A percentile compares a stretch with the other conserved stretches of the same genome.
phyloP scores from a whole-genome alignment of 2,329 filamentous ascomycete species.

The Proliferodiscus dingleyae region DNA sequence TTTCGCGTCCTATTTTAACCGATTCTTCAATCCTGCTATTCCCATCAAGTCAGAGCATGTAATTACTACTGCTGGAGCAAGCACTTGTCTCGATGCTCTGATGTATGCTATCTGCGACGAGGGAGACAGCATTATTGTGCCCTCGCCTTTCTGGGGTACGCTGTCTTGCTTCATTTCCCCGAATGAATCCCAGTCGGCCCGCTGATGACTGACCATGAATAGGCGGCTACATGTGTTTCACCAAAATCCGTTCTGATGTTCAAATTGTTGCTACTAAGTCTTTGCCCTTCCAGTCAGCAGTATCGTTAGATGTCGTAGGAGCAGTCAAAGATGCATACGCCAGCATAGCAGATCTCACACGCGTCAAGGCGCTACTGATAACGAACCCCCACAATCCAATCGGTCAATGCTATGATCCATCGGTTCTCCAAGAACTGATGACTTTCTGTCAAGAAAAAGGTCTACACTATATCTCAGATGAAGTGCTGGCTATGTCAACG shows the following conservation, averaged over 20 bases:
- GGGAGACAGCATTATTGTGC: neutral
- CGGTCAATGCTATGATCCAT: constrained; percentile 16
- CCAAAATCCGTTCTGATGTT: neutral
- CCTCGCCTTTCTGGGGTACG: neutral
- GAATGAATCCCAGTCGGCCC: no score
- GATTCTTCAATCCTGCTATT: neutral
- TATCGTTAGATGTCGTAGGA: neutral
- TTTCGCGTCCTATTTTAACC: neutral
- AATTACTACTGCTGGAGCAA: neutral
- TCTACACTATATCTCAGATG: neutral
- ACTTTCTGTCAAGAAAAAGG: constrained; percentile 31
- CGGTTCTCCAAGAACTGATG: constrained; percentile 30
- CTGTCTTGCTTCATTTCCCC: neutral
- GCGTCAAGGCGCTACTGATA: constrained; percentile 38
- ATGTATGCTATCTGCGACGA: neutral
- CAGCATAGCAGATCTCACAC: neutral
- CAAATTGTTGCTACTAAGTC: neutral
- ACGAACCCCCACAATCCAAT: constrained; percentile 33
- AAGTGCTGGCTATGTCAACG: neutral
- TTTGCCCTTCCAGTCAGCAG: neutral
- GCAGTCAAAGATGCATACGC: neutral
- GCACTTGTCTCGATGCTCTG: neutral
- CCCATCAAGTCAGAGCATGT: neutral
- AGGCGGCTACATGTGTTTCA: neutral
- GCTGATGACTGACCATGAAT: neutral